Base-by-base conservation (phyloP, 2,329 filamentous ascomycete genomes). In the Fusarium sp. region DNA sequence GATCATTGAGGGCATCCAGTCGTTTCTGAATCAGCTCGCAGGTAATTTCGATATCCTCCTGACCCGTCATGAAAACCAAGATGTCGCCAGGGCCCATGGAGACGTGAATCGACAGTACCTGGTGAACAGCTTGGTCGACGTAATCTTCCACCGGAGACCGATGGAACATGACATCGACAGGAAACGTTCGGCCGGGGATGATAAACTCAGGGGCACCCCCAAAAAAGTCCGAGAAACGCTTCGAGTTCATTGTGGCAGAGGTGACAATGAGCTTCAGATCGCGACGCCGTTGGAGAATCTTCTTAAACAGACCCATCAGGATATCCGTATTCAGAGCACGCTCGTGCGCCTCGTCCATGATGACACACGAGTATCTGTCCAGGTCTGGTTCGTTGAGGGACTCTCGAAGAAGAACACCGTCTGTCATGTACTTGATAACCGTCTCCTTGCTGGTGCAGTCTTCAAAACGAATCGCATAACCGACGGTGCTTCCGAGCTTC, bases 271-370 rank as follows among this genome's bases (percentile, higher is more conserved):
- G 87, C 83, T 98, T 99, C 57, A 99, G 86, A 80, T 99, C 97
- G 78, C 95, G 90, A 69, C 97, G 90, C 62, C 96, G 89, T 72
- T 96, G 93, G 56, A 99, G 85, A 5, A 99, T 96, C 84, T 99
- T 99, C 83, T 98, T 99, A 85, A 99, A 96, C 31, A 99, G 85
- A 1, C 97, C 97, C 94, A 99, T 98, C 16, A 99, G 86, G 20
- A 99, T 96, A 82, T 99, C 97, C 0, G 97, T 99, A 80, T 99
- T 98, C 59, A 99, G 85, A 1, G 97, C 96, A 82, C 97, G 91
- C 83, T 99, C 97, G 88, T 99, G 97, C 6, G 97, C 97, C 85
- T 99, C 97, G 81, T 99, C 97, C 97, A 99, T 99, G 83, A 99
- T 99, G 78, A 99, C 95, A 81, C 95, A 98, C 16, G 96, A 98